These are phyloP conservation scores for Boeremia lycopersici DNA, from an alignment of 2,329 filamentous ascomycete genomes.

Conservation along the genomic window DNA sequence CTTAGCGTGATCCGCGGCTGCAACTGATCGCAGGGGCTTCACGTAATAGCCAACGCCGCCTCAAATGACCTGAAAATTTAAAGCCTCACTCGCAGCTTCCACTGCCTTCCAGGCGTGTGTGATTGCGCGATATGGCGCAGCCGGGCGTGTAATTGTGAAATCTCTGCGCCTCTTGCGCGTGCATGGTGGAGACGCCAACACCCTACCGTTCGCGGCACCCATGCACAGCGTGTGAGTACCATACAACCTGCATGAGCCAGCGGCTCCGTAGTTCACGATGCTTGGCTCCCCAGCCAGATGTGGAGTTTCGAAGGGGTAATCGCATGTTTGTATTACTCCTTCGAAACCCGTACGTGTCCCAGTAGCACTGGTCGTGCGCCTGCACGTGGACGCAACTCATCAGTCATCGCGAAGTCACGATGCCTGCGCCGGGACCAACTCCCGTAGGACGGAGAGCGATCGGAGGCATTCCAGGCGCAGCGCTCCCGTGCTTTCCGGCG, in stretches of 20 bases:
- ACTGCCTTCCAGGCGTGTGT: neutral
- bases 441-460: neutral
- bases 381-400: slow-evolving; percentile 32
- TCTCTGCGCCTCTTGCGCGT: slow-evolving; percentile 4
- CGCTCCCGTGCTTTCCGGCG: neutral
- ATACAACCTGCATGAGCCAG: slow-evolving; percentile 2
- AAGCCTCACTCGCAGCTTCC: slow-evolving; percentile 18
- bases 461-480: slow-evolving; percentile 2
- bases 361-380: slow-evolving; percentile 27
- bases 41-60: slow-evolving; percentile 33
- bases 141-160: slow-evolving; percentile 10
- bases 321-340: no score
- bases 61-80: slow-evolving; percentile 25
- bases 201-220: neutral
- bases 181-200: slow-evolving; percentile 1
- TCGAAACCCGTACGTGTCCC: slow-evolving; percentile 30
- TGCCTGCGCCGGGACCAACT: neutral
- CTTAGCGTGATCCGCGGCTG: slow-evolving; percentile 14
- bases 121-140: slow-evolving; percentile 21
- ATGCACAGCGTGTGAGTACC: neutral
- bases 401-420: slow-evolving; percentile 9
- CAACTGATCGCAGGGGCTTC: slow-evolving; percentile 28
- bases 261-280: slow-evolving; percentile 34
- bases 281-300: slow-evolving; percentile 28
- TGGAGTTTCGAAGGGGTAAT: slow-evolving; percentile 14